Percentiles rank a stretch among this genome's conserved stretches.
phyloP scores from a whole-genome alignment of 257 asterid genomes.

The Marsdenia floribunda region DNA sequence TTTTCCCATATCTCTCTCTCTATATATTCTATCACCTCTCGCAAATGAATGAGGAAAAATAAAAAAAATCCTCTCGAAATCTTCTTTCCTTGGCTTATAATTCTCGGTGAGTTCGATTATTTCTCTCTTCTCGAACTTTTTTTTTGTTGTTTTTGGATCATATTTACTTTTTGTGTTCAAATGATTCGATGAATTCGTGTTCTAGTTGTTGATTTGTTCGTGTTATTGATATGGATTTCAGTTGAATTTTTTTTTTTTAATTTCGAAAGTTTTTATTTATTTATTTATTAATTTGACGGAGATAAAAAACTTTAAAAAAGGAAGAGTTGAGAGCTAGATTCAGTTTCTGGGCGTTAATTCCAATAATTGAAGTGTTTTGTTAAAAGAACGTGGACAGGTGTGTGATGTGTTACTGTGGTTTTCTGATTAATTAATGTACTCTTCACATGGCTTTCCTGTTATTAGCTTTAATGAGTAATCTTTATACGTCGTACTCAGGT shows the following conservation, averaged over 20 bases:
- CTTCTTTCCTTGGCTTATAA: not conserved
- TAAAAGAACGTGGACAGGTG: not conserved
- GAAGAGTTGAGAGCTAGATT: not conserved
- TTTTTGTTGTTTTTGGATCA: not conserved
- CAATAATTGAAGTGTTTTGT: not conserved
- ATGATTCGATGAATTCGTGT: not conserved
- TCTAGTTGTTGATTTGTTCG: not conserved
- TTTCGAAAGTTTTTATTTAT: not conserved
- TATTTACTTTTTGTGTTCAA: not conserved
- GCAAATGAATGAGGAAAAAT: not conserved
- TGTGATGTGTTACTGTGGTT: not conserved
- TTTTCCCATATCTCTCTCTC: not conserved
- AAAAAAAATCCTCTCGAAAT: not conserved
- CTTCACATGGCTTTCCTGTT: constrained; percentile 9
- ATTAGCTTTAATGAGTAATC: not conserved
- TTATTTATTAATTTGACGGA: not conserved
- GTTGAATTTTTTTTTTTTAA: not conserved
- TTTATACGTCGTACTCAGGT: not conserved
- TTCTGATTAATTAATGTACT: not conserved
- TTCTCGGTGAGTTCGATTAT: not conserved
- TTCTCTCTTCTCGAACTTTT: not conserved
- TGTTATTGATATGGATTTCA: not conserved
- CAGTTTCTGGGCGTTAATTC: not conserved
- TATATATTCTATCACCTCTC: not conserved
- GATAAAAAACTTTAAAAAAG: not conserved